Conservation (phyloP, 139 green algal genomes). For the Coelastrella sp. region DNA sequence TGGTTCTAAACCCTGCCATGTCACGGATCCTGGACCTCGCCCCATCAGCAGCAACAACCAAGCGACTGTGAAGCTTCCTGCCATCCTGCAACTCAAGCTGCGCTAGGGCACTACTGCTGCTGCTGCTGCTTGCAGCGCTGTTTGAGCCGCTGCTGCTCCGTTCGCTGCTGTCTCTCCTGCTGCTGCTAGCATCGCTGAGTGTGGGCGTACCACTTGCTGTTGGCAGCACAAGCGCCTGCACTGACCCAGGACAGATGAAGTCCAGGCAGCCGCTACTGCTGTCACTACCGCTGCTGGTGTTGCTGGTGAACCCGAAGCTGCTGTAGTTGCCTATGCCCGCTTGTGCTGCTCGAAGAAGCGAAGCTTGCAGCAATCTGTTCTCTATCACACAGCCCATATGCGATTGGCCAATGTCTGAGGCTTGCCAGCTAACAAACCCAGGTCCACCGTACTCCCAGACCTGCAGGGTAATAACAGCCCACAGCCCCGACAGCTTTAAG, state of each 20-base stretch:
- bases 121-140: neutral
- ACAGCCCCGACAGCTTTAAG: neutral
- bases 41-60: constrained; percentile 89
- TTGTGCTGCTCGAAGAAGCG: constrained; percentile 52
- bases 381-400: constrained; percentile 83
- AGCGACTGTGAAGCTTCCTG: constrained; percentile 42
- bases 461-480: constrained; percentile 25
- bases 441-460: constrained; percentile 66
- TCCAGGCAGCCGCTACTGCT: constrained; percentile 40
- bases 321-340: too few species aligned
- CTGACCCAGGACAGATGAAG: neutral
- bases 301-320: neutral
- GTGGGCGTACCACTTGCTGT: neutral
- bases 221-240: constrained; percentile 2
- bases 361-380: constrained; percentile 77
- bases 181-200: constrained; percentile 24
- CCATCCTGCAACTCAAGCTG: constrained; percentile 53
- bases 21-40: constrained; percentile 62
- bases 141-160: neutral
- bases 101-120: constrained; percentile 19
- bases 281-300: constrained; percentile 41
- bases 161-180: constrained; percentile 1
- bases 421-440: constrained; percentile 72
- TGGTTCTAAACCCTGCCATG: constrained; percentile 71
- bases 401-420: constrained; percentile 52